These are phyloP conservation scores for Macroventuria anomochaeta DNA, from an alignment of 2,329 filamentous ascomycete genomes.

Conservation along the genomic window DNA sequence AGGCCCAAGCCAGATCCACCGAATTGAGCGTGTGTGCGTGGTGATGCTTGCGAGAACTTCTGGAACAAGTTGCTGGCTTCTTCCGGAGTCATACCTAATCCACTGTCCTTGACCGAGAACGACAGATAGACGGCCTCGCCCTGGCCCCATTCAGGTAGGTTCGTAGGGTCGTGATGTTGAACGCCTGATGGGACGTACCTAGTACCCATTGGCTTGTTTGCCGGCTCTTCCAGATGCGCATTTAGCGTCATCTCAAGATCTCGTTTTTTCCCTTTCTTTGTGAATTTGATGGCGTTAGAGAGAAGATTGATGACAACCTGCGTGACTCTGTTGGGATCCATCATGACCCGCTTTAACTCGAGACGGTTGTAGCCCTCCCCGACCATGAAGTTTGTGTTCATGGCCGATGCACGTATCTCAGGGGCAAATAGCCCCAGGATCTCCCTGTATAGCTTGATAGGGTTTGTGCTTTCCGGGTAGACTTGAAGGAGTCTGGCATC, in stretches of 20 bases:
- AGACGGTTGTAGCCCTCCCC: conserved; percentile 51
- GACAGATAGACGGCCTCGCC: conserved; percentile 11
- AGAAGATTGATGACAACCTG: conserved; percentile 41
- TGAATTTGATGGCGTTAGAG: conserved; percentile 45
- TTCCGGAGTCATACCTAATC: conserved; percentile 3
- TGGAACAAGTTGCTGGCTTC: conserved; percentile 14
- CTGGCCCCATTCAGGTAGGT: conserved; percentile 9
- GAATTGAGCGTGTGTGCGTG: conserved; percentile 57
- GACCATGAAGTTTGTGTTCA: conserved; percentile 64
- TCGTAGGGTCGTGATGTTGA: conserved; percentile 62
- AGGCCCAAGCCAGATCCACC: conserved; percentile 31
- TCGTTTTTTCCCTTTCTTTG: conserved; percentile 20
- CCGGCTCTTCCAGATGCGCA: conserved; percentile 10
- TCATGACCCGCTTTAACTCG: conserved; percentile 63
- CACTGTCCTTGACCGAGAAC: conserved; percentile 17
- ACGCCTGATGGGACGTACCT: conserved; percentile 35
- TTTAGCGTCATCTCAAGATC: conserved; percentile 11
- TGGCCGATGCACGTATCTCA: conserved; percentile 52
- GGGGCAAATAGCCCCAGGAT: conserved; percentile 20
- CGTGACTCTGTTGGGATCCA: conserved; percentile 45
- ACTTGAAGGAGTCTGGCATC: conserved; percentile 33
- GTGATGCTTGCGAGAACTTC: conserved; percentile 18
- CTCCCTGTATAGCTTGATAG: conserved; percentile 33
- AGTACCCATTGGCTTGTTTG: conserved; percentile 25
- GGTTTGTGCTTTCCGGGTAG: conserved; percentile 25